These are phyloP conservation scores for Syzygium syzygioides DNA, from an alignment of 441 rosid genomes.

Conservation along the genomic window DNA sequence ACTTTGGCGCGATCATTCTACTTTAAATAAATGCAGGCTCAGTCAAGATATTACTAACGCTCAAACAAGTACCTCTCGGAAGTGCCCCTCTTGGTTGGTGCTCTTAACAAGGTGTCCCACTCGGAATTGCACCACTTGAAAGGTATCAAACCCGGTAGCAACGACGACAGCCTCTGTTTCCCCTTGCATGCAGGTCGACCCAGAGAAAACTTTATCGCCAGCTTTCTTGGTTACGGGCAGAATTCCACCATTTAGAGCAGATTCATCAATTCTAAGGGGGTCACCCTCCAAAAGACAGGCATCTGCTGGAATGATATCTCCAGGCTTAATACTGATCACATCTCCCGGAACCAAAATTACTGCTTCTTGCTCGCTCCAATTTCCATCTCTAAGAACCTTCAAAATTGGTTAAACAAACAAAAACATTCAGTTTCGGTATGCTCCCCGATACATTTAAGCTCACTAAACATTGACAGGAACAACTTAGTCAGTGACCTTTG, in stretches of 20 bases:
- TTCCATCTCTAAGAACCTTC: conserved; percentile 50
- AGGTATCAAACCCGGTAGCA: conserved; percentile 60
- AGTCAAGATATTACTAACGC: neutral
- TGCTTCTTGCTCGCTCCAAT: conserved; percentile 56
- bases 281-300: conserved; percentile 65
- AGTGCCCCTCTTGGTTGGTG: too few relatives aligned
- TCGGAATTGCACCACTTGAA: conserved; percentile 61
- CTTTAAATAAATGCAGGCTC: neutral
- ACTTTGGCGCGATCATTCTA: too few relatives aligned
- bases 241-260: conserved; percentile 60
- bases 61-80: too few relatives aligned
- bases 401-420: too few relatives aligned
- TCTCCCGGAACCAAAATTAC: conserved; percentile 52
- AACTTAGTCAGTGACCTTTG: too few relatives aligned
- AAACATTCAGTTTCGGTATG: too few relatives aligned
- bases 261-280: conserved; percentile 53
- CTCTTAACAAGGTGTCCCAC: too few relatives aligned
- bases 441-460: too few relatives aligned
- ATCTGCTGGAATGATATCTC: conserved; percentile 67
- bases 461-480: too few relatives aligned
- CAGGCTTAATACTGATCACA: conserved; percentile 55
- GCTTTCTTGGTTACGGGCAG: conserved; percentile 49
- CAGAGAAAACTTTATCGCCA: conserved; percentile 47
- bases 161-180: conserved; percentile 65
- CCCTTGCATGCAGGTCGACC: conserved; percentile 67